phyloP scores from a whole-genome alignment of 305 asterid genomes.

The Solanum aculeatissimum region DNA sequence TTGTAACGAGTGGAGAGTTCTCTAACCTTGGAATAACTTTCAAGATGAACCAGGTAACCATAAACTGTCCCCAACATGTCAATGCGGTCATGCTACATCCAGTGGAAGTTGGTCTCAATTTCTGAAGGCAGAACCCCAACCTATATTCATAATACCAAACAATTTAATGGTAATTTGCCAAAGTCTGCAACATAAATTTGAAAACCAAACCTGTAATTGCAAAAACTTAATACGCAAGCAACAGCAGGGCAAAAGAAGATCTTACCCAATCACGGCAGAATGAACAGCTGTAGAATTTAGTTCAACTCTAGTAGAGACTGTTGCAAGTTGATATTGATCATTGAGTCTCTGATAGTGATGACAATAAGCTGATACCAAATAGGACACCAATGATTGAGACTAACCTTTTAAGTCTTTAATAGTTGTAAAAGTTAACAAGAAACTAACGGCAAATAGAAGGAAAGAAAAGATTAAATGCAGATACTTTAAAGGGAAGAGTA shows the following conservation, averaged over 20 bases:
- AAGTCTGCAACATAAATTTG: background rate
- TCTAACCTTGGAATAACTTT: background rate
- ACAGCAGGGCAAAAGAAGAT: background rate
- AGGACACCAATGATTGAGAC: background rate
- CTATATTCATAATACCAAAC: background rate
- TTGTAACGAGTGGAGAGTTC: background rate
- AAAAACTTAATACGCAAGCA: background rate
- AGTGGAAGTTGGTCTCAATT: background rate
- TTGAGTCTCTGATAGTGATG: background rate
- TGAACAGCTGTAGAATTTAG: background rate
- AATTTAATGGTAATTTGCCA: background rate
- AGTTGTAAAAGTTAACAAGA: background rate
- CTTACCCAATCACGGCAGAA: background rate
- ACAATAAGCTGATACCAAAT: background rate
- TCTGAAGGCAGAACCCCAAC: background rate
- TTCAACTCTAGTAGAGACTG: background rate
- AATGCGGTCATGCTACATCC: background rate
- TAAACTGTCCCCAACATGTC: background rate
- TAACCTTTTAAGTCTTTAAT: background rate
- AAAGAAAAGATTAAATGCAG: background rate
- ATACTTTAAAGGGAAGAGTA: background rate
- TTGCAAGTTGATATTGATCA: background rate
- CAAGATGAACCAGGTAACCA: background rate
- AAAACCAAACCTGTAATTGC: background rate
- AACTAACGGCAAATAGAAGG: background rate